Conservation (phyloP, 805 yeast genomes). For the Isabelozyma rhagii region DNA sequence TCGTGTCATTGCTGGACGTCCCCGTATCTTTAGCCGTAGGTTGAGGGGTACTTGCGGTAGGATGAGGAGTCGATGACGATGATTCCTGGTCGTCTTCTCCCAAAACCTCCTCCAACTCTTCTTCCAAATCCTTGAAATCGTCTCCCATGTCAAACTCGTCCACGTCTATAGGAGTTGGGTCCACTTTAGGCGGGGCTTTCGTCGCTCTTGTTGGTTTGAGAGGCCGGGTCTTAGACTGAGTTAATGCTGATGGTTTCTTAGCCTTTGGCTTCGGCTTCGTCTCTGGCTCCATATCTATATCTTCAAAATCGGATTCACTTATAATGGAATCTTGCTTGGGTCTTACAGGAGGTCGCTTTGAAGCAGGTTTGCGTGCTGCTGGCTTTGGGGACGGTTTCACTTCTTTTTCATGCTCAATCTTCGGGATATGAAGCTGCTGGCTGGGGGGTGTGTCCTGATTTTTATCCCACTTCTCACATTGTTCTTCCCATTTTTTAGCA, state of each 20-base stretch:
- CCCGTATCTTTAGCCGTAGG: neutral
- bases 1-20: neutral
- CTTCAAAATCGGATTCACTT: constrained; percentile 39
- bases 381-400: constrained; percentile 1
- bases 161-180: constrained; percentile 2
- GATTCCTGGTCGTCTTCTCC: constrained; percentile 17
- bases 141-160: constrained; percentile 26
- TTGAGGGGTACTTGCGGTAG: neutral
- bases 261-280: constrained; percentile 4
- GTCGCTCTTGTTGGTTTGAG: constrained; percentile 2
- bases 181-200: neutral
- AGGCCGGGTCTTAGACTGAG: neutral
- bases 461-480: constrained; percentile 20
- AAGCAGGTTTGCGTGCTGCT: neutral
- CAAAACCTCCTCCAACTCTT: constrained; percentile 39
- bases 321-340: constrained; percentile 12
- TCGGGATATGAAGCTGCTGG: neutral
- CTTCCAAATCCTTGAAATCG: constrained; percentile 42
- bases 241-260: neutral
- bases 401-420: constrained; percentile 2
- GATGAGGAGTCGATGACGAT: constrained; percentile 6
- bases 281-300: constrained; percentile 16
- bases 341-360: constrained; percentile 9
- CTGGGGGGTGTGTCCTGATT: neutral
- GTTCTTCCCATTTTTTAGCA: constrained; percentile 22